These are phyloP conservation scores for Psidium guajava DNA, from an alignment of 345 rosid species.

Conservation along the genomic window DNA sequence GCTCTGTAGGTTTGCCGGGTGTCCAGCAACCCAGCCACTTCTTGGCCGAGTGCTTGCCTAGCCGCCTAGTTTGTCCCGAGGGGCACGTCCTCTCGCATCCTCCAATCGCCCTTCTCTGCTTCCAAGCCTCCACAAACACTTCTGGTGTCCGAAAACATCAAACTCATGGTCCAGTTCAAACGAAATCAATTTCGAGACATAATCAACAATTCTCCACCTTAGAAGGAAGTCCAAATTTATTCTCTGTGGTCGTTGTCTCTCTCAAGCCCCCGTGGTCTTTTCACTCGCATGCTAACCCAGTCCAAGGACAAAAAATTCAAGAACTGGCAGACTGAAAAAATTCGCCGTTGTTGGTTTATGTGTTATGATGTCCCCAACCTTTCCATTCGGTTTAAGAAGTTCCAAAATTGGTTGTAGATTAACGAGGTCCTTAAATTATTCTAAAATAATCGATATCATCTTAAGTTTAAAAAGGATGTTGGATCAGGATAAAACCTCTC, in stretches of 20 bases:
- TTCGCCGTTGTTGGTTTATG: no score
- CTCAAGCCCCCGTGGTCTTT: no score
- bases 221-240: not conserved
- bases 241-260: not conserved
- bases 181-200: no score
- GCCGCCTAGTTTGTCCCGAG: not conserved
- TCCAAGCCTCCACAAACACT: not conserved
- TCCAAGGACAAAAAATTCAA: no score
- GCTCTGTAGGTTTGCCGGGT: not conserved
- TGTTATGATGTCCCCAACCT: not conserved
- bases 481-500: not conserved
- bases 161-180: not conserved
- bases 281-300: no score
- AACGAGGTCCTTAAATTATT: not conserved
- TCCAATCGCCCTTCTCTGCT: not conserved
- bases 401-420: not conserved
- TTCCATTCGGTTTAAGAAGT: not conserved
- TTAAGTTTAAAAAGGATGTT: not conserved
- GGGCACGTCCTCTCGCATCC: no score
- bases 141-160: not conserved
- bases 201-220: not conserved
- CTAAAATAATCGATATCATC: no score
- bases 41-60: not conserved
- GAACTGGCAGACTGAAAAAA: no score
- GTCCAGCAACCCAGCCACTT: not conserved